Base-by-base conservation (phyloP, 768 basidiomycete species). In the Boletus sensibilis region DNA sequence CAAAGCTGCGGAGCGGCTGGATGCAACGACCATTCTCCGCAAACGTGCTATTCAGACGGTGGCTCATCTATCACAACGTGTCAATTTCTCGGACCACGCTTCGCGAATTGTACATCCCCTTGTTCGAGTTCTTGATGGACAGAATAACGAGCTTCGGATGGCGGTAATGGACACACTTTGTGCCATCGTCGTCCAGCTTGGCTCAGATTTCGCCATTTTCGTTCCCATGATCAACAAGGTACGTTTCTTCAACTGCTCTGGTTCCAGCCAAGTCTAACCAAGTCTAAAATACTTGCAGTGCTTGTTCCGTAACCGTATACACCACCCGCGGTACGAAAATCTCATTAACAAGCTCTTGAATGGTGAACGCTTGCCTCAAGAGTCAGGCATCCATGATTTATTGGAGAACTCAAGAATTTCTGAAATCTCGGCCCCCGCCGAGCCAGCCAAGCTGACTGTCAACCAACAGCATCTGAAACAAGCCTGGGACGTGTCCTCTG, bases 151-250 rank as follows among this genome's bases (percentile, higher is more conserved):
- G 55, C 76, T 98, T 45, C 81, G 92, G 21, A 82, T 82, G 72
- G 84, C 90, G 1, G 91, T 95, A 9, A 88, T 98, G 86, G 94
- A 98, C 57, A 92, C 94, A 0, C 75, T 99, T 2, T 97, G 93
- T 69, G 90, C 94, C 1, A 78, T 98, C 39, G 87, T 98, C 38
- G 80, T 93, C 37, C 97, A 99, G 66, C 84, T 99, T 50, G 95
- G 95, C 1, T 87, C 95, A 0, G 96, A 98, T 69, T 99, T 95
- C 63, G 94, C 97, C 4, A 93, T 99, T 42, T 99, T 98, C 64
- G 91, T 98, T 35, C 94, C 97, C 1, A 95, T 95, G 62, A 91
- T 99, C 61, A 93, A 93, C 72, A 98, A 98, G 81, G 95, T 91
- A 61, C 12, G 49, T 40, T 41, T 31, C 29, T 29, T 53, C 31